phyloP scores from a whole-genome alignment of 176 grass and related monocot species.

The Pontederia paniculata region DNA sequence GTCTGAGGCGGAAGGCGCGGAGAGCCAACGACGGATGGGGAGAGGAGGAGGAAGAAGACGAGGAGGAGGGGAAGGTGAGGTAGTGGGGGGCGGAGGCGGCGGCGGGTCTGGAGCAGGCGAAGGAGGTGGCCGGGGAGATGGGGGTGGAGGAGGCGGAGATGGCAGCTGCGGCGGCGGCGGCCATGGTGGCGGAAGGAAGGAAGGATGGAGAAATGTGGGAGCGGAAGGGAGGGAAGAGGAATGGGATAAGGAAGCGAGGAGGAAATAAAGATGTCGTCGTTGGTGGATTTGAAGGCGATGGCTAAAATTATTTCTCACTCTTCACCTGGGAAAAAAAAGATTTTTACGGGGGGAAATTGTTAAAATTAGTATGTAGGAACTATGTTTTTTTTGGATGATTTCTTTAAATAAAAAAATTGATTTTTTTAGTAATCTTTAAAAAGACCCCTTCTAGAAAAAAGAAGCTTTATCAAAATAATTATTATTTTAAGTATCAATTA shows the following conservation, averaged over 20 bases:
- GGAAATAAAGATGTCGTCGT: background rate
- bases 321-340: too few relatives aligned
- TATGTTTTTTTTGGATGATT: too few relatives aligned
- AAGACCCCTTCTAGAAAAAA: too few relatives aligned
- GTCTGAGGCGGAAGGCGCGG: conserved; percentile 15
- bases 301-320: too few relatives aligned
- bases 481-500: too few relatives aligned
- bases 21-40: conserved; percentile 29
- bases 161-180: background rate
- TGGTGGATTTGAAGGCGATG: too few relatives aligned
- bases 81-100: conserved; percentile 7
- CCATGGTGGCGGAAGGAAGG: conserved; percentile 7
- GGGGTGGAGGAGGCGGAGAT: background rate
- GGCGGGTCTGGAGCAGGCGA: conserved; percentile 15
- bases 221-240: conserved; percentile 21
- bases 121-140: background rate
- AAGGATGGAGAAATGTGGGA: conserved; percentile 9
- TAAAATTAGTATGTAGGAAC: too few relatives aligned
- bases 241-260: conserved; percentile 8
- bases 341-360: too few relatives aligned
- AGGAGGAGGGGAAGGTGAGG: conserved; percentile 20
- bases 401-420: too few relatives aligned
- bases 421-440: too few relatives aligned
- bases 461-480: too few relatives aligned
- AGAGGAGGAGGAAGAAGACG: conserved; percentile 22